Base-by-base conservation (phyloP, 2,329 filamentous ascomycete genomes). In the Pseudopyricularia cyperi region DNA sequence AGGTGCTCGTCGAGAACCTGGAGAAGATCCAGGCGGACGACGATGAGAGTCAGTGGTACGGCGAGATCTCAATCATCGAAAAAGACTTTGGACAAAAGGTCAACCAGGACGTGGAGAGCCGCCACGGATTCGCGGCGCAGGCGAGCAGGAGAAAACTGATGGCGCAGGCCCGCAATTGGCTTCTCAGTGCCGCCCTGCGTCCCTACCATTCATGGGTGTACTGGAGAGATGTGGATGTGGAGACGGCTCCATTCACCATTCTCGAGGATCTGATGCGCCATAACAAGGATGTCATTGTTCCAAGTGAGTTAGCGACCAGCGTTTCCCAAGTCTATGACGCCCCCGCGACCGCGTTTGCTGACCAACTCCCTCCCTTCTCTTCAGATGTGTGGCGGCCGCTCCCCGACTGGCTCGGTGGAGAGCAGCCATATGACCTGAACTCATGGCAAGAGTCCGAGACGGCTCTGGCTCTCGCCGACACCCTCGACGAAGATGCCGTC, bases 371-470 rank as follows among this genome's bases (percentile, higher is more conserved):
- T 69, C 52, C 69, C 59, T 52, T 24, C n/a, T 12, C 28, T 50
- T 42, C 50, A 90, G 86, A 98, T 71, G 93, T 98, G 55, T 98
- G 93, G 93, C 84, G 93, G 57, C 93, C 93, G n/a, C 79, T 98
- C 48, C 93, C 93, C 7, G 93, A 98, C 67, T 98, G 93, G 93
- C 85, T 98, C 24, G 93, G 93, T 46, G 94, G 93, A 61, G 93
- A 98, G 66, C 93, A 98, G 66, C 93, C 93, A 1, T 98, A 98
- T 66, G 93, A 98, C 69, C 68, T 98, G 60, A 98, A 98, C 67
- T 97, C 91, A 15, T 98, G 93, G 93, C 93, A 98, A 68, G 93
- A 98, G 68, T 98, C 93, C 0, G 94, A 98, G 64, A 98, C 93
- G 0, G 93, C 93, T 0, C 75, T 98, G 51, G 88, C 89, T 8